Conservation (phyloP, 305 asterid genomes). For the Fraxinus albicans region DNA sequence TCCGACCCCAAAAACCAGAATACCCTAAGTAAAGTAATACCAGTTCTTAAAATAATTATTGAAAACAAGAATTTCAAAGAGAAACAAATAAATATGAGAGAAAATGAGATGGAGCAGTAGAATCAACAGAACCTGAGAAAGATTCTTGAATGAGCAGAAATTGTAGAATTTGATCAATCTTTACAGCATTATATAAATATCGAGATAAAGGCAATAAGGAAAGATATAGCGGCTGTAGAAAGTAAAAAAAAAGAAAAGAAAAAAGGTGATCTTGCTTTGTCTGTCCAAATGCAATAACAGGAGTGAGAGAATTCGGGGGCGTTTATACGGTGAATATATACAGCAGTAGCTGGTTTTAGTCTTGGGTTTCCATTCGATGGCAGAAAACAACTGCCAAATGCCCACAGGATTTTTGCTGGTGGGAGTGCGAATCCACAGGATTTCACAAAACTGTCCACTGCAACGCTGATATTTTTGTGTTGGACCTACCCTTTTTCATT, state of each 20-base stretch:
- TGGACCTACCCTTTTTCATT: neutral
- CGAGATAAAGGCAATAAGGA: neutral
- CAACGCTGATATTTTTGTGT: neutral
- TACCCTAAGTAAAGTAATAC: neutral
- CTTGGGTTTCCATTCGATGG: neutral
- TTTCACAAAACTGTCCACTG: neutral
- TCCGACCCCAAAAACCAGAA: neutral
- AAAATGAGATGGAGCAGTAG: neutral
- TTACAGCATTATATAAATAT: slow-evolving; percentile 5
- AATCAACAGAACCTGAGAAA: slow-evolving; percentile 8
- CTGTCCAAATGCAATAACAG: neutral
- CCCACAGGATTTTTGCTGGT: slow-evolving; percentile 51
- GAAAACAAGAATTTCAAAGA: neutral
- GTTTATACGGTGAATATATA: slow-evolving; percentile 19
- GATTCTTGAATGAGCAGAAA: neutral
- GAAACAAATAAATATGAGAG: neutral
- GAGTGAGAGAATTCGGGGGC: slow-evolving; percentile 24
- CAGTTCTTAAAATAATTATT: neutral
- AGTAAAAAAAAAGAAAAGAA: neutral
- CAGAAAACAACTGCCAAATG: slow-evolving; percentile 29
- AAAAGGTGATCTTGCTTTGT: neutral
- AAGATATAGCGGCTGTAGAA: neutral
- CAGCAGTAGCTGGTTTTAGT: slow-evolving; percentile 51
- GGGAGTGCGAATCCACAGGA: neutral
- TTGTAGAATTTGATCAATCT: neutral